A percentile compares a stretch with the other conserved stretches of the same genome.
Conservation (phyloP, 495 filamentous ascomycete genomes). For the Lichina pygmaea region DNA sequence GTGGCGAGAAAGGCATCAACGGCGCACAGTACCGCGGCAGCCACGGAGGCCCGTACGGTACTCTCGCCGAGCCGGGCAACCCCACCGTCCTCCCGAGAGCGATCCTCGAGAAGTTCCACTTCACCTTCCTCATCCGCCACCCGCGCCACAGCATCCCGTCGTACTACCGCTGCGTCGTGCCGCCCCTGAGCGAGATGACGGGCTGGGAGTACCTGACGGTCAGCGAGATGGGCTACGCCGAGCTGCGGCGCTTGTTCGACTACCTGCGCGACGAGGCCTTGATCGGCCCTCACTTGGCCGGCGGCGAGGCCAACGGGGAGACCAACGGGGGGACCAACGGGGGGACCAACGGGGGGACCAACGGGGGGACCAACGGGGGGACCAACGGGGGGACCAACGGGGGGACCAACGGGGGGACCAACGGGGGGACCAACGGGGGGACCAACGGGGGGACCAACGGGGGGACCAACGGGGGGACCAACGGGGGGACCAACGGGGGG, state of each 20-base stretch:
- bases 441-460: too few species aligned
- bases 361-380: constrained; percentile 6
- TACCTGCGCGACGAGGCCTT: constrained; percentile 35
- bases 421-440: too few species aligned
- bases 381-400: neutral
- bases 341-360: constrained; percentile 6
- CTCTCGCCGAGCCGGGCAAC: constrained; percentile 31
- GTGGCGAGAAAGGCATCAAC: constrained; percentile 5
- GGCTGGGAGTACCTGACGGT: constrained; percentile 72
- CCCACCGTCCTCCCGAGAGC: constrained; percentile 57
- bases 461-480: too few species aligned
- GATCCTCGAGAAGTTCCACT: constrained; percentile 52
- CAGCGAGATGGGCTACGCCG: constrained; percentile 67
- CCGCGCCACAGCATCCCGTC: constrained; percentile 66
- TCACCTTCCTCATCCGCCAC: constrained; percentile 93
- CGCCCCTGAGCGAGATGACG: constrained; percentile 52
- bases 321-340: neutral
- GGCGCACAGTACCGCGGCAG: neutral
- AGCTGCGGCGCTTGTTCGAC: constrained; percentile 65
- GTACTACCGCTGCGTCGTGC: constrained; percentile 88
- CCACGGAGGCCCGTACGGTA: constrained; percentile 21
- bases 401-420: too few species aligned
- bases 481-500: too few species aligned
- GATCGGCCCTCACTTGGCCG: constrained; percentile 33
- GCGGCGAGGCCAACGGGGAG: constrained; percentile 3